Evolutionary conservation across 306 rosid genomes (phyloP).

Genomic region (Begonia fuchsioides): DNA sequence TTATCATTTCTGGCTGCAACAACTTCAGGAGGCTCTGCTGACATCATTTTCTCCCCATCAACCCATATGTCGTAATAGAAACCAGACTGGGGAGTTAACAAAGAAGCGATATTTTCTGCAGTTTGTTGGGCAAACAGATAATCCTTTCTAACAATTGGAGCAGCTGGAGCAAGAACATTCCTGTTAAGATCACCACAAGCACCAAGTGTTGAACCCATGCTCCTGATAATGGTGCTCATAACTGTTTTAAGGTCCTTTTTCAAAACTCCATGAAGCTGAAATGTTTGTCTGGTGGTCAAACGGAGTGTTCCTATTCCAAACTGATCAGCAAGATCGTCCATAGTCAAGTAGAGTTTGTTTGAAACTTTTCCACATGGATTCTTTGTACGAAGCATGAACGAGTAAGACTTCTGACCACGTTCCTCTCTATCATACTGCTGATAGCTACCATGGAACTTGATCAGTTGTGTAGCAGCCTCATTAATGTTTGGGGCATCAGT

Average conservation of each 20-base stretch:
- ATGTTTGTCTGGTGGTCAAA: constrained; percentile 87
- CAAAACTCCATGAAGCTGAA: constrained; percentile 92
- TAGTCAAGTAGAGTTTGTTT: constrained; percentile 72
- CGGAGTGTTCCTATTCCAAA: constrained; percentile 98
- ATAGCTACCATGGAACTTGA: constrained; percentile 96
- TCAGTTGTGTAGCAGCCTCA: constrained; percentile 77
- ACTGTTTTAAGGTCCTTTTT: constrained; percentile 87
- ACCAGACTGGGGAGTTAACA: constrained; percentile 91
- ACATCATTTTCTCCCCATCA: constrained; percentile 68
- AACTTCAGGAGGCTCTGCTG: constrained; percentile 81
- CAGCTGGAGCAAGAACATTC: constrained; percentile 97
- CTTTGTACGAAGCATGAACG: constrained; percentile 95
- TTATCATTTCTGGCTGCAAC: constrained; percentile 75
- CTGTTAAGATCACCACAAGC: constrained; percentile 97
- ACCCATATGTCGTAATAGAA: constrained; percentile 98
- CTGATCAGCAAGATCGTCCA: constrained; percentile 98
- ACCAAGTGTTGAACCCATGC: constrained; percentile 90
- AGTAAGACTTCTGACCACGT: constrained; percentile 65
- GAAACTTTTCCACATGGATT: constrained; percentile 93
- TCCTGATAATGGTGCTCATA: constrained; percentile 62
- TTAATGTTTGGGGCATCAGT: constrained; percentile 78
- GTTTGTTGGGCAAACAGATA: constrained; percentile 91
- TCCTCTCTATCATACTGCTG: constrained; percentile 90
- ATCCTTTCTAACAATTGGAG: constrained; percentile 68
- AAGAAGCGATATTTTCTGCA: constrained; percentile 79